Conservation (phyloP, 306 rosid species). For the Parietaria judaica region DNA sequence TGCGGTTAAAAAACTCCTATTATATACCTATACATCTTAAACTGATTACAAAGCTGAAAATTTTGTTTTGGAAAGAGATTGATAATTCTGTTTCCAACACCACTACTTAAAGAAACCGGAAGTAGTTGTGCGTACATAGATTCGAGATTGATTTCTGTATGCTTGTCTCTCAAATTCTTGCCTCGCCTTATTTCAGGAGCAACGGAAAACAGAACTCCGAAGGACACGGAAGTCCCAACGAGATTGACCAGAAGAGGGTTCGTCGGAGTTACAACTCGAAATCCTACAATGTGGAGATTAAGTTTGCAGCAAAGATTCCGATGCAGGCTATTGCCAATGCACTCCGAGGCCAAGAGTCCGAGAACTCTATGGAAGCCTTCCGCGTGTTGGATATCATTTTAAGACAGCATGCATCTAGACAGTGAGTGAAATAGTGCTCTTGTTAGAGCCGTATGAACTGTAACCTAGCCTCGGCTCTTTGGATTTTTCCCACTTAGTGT, state of each 20-base stretch:
- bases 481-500: too few relatives aligned
- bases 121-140: too few relatives aligned
- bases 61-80: too few relatives aligned
- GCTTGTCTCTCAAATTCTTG: neutral
- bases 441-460: too few relatives aligned
- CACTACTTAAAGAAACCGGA: too few relatives aligned
- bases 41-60: too few relatives aligned
- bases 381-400: constrained; percentile 77
- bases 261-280: constrained; percentile 53
- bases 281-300: constrained; percentile 65
- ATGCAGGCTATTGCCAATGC: constrained; percentile 73
- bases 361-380: constrained; percentile 77
- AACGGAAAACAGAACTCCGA: constrained; percentile 59
- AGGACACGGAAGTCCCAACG: constrained; percentile 45
- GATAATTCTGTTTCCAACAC: too few relatives aligned
- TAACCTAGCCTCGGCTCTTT: too few relatives aligned
- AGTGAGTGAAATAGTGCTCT: constrained; percentile 38
- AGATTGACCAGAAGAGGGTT: constrained; percentile 65
- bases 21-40: too few relatives aligned
- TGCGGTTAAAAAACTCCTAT: too few relatives aligned
- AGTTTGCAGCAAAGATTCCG: constrained; percentile 76
- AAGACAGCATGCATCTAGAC: constrained; percentile 89
- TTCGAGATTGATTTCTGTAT: too few relatives aligned
- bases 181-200: constrained; percentile 27
- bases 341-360: constrained; percentile 72